Percentiles rank a stretch among this genome's conserved stretches.
phyloP scores from a whole-genome alignment of 2,329 filamentous ascomycete genomes.

The Proliferodiscus dingleyae region DNA sequence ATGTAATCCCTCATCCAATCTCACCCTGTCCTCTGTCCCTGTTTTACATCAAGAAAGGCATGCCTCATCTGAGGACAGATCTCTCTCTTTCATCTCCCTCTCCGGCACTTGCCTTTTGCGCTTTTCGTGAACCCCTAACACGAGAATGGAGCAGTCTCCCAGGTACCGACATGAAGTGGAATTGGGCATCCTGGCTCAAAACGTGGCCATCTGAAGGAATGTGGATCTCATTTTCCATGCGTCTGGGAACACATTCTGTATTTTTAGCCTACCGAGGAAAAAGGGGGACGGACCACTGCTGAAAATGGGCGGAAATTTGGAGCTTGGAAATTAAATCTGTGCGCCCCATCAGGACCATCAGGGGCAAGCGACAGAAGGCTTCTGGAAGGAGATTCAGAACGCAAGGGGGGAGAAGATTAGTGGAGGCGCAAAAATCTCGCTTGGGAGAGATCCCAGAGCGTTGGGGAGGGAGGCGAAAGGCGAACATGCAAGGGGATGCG shows the following conservation, averaged over 20 bases:
- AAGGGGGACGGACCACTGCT: too few relatives aligned
- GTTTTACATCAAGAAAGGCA: too few relatives aligned
- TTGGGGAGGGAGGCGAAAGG: not conserved
- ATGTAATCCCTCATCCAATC: too few relatives aligned
- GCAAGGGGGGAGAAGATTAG: not conserved
- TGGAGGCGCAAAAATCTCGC: not conserved
- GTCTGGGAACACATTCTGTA: not conserved
- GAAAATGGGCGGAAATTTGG: not conserved
- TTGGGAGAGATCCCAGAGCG: not conserved
- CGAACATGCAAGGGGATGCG: not conserved
- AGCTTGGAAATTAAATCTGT: not conserved
- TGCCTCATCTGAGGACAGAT: too few relatives aligned
- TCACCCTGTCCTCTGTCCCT: too few relatives aligned
- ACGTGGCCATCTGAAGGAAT: not conserved
- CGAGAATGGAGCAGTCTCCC: too few relatives aligned
- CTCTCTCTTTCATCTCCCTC: too few relatives aligned
- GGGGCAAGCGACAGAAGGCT: conserved; percentile 1
- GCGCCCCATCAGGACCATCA: not conserved
- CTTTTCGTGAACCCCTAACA: too few relatives aligned
- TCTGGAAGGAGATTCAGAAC: conserved; percentile 1
- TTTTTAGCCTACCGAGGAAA: too few relatives aligned
- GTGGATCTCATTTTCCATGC: not conserved
- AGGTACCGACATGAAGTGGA: too few relatives aligned
- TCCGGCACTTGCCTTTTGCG: too few relatives aligned
- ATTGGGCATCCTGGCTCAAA: not conserved